A percentile compares a stretch with the other conserved stretches of the same genome.
These are phyloP conservation scores for Rhodosporidiobolus sp. DNA, from an alignment of 768 basidiomycete genomes.

Conservation along the genomic window DNA sequence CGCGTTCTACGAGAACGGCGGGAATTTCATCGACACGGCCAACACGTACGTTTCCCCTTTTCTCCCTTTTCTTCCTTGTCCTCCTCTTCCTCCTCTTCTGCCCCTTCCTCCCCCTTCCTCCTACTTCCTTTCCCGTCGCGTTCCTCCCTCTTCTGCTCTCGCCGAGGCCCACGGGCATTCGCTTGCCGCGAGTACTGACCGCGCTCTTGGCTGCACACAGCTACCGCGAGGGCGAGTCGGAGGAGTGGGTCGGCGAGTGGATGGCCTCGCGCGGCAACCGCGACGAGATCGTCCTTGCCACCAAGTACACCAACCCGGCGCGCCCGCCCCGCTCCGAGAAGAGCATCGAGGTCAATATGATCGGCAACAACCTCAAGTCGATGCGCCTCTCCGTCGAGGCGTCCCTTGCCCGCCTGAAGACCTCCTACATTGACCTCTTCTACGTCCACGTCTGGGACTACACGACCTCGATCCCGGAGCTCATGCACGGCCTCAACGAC, in stretches of 20 bases:
- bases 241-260: slow-evolving; percentile 59
- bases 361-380: slow-evolving; percentile 57
- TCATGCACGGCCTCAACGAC: slow-evolving; percentile 59
- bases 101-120: not conserved
- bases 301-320: slow-evolving; percentile 45
- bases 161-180: not conserved
- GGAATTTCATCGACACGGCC: slow-evolving; percentile 54
- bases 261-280: slow-evolving; percentile 52
- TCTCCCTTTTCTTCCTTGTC: slow-evolving; percentile 26
- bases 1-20: slow-evolving; percentile 54
- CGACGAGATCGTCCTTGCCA: slow-evolving; percentile 55
- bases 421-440: slow-evolving; percentile 58
- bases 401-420: slow-evolving; percentile 59
- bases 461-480: slow-evolving; percentile 54
- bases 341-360: slow-evolving; percentile 48
- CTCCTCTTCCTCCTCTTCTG: not conserved
- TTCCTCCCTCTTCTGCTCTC: not conserved
- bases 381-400: slow-evolving; percentile 53
- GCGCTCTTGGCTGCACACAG: not conserved
- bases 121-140: too few relatives aligned
- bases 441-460: slow-evolving; percentile 51
- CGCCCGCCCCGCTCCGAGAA: slow-evolving; percentile 41
- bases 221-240: slow-evolving; percentile 60
- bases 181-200: too few relatives aligned
- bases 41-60: slow-evolving; percentile 49